Evolutionary conservation across 2,329 filamentous ascomycete genomes (phyloP).

Genomic region (Aspergillus alliaceus): DNA sequence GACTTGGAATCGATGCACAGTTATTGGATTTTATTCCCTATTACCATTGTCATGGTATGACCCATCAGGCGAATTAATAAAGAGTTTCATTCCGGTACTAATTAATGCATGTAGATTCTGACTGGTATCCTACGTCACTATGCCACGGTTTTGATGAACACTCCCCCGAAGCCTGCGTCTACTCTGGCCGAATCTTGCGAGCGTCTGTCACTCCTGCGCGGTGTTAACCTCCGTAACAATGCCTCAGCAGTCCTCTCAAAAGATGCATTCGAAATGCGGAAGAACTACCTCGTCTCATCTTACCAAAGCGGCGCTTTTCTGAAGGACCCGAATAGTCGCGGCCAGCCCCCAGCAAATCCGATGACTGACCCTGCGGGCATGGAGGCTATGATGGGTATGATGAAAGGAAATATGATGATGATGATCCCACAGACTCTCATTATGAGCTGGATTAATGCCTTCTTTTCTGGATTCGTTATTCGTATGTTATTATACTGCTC

Average conservation of each 20-base stretch:
- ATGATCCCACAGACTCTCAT: constrained; percentile 98
- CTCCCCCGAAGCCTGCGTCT: constrained; percentile 74
- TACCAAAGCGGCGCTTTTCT: constrained; percentile 86
- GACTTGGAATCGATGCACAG: constrained; percentile 49
- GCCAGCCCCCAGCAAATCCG: constrained; percentile 86
- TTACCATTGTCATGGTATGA: constrained; percentile 89
- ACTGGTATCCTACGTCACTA: constrained; percentile 97
- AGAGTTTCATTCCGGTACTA: background rate
- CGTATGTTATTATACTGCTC: constrained; percentile 56
- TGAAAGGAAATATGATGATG: constrained; percentile 99
- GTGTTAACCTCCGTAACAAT: constrained; percentile 80
- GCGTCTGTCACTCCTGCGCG: constrained; percentile 79
- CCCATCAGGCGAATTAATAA: background rate
- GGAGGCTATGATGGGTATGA: constrained; percentile 99
- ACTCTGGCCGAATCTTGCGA: constrained; percentile 66
- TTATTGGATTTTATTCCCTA: constrained; percentile 98
- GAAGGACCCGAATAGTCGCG: constrained; percentile 82
- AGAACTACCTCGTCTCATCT: constrained; percentile 74
- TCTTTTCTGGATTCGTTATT: constrained; percentile 97
- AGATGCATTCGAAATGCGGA: constrained; percentile 74
- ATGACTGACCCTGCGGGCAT: constrained; percentile 94
- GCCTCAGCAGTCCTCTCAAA: constrained; percentile 76
- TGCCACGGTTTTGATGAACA: constrained; percentile 85
- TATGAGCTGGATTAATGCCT: constrained; percentile 99
- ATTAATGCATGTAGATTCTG: constrained; percentile 61